These are phyloP conservation scores for Umbelopsis sp. DNA, from an alignment of 192 early-diverging fungal genomes.

Conservation along the genomic window DNA sequence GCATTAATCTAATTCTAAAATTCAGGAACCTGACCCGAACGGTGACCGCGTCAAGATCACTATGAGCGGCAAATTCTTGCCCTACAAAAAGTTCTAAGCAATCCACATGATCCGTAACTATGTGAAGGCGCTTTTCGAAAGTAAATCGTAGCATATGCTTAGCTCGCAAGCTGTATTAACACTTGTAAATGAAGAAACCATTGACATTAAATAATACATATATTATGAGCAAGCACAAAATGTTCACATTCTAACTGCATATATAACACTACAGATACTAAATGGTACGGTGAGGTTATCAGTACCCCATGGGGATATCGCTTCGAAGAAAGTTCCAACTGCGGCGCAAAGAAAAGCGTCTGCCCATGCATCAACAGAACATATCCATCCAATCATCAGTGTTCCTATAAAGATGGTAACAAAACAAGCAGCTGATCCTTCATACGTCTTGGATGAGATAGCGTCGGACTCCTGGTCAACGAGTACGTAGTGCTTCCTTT, in stretches of 20 bases:
- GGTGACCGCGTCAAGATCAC: slow-evolving; percentile 43
- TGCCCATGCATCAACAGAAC: not conserved
- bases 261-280: slow-evolving; percentile 15
- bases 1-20: not conserved
- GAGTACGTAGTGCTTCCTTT: not conserved
- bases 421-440: slow-evolving; percentile 30
- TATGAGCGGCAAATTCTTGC: slow-evolving; percentile 47
- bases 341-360: slow-evolving; percentile 23
- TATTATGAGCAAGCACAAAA: not conserved
- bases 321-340: slow-evolving; percentile 22
- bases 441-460: slow-evolving; percentile 4
- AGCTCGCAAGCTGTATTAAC: no score
- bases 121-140: no score
- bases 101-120: not conserved
- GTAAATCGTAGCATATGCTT: no score
- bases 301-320: slow-evolving; percentile 25
- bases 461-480: not conserved
- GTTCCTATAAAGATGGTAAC: slow-evolving; percentile 15
- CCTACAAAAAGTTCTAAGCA: slow-evolving; percentile 39
- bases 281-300: slow-evolving; percentile 32
- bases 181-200: no score
- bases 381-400: slow-evolving; percentile 12
- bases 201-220: no score
- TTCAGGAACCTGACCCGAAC: slow-evolving; percentile 28
- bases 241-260: slow-evolving; percentile 1